Evolutionary conservation across 768 basidiomycete genomes (phyloP).

Genomic region (Tephrocybe sp.): DNA sequence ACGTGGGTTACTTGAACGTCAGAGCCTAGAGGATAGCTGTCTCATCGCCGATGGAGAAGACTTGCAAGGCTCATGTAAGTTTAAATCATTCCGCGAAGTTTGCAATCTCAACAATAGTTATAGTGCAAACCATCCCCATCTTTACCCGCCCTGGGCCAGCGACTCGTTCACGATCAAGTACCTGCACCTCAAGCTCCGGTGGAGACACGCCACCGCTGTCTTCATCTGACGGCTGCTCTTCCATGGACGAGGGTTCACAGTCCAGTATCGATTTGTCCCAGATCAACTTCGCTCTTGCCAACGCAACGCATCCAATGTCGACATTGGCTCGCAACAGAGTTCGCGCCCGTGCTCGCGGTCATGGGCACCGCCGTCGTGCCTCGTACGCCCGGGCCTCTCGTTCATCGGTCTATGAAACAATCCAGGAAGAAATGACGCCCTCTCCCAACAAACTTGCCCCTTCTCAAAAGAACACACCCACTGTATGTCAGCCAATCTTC

Average conservation of each 20-base stretch:
- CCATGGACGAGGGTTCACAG: conserved; percentile 69
- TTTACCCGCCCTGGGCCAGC: conserved; percentile 60
- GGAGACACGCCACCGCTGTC: conserved; percentile 73
- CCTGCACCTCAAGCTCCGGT: conserved; percentile 67
- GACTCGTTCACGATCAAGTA: conserved; percentile 63
- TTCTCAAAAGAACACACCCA: conserved; percentile 37
- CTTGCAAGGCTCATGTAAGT: conserved; percentile 49
- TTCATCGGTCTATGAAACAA: conserved; percentile 76
- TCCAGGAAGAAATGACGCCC: conserved; percentile 62
- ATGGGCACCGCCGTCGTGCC: conserved; percentile 70
- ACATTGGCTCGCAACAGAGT: conserved; percentile 40
- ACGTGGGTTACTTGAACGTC: conserved; percentile 59
- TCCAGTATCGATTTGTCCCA: conserved; percentile 76
- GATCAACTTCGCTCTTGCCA: conserved; percentile 56
- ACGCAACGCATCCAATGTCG: conserved; percentile 51
- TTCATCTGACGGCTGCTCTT: conserved; percentile 60
- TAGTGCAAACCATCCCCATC: conserved; percentile 50
- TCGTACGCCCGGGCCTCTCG: conserved; percentile 65
- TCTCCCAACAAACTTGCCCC: conserved; percentile 20
- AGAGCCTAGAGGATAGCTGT: conserved; percentile 67
- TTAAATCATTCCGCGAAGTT: background rate
- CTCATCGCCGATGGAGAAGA: conserved; percentile 72
- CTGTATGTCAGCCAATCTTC: conserved; percentile 44
- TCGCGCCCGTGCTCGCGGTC: conserved; percentile 56
- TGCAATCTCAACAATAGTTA: conserved; percentile 5